Conservation (phyloP, 352 stramenopile species). For the Phytophthora quininea region DNA sequence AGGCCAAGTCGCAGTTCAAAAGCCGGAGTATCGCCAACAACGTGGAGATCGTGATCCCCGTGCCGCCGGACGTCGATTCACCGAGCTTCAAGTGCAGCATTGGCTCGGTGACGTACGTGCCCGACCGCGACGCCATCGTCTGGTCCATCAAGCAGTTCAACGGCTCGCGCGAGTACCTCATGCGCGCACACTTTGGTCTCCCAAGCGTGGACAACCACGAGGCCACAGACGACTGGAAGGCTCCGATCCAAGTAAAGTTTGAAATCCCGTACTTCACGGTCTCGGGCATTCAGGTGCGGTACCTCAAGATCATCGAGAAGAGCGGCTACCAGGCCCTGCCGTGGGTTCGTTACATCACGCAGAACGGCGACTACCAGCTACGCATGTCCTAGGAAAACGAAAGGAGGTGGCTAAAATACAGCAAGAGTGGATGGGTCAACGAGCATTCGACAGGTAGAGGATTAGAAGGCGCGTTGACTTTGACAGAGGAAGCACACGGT, state of each 20-base stretch:
- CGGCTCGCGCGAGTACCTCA: constrained; percentile 98
- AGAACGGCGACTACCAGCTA: constrained; percentile 99
- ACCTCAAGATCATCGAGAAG: constrained; percentile 99
- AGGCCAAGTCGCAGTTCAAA: constrained; percentile 99
- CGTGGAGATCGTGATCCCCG: constrained; percentile 99
- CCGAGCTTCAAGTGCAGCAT: constrained; percentile 99
- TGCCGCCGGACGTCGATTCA: constrained; percentile 98
- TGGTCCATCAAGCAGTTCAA: constrained; percentile 99
- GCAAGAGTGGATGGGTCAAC: constrained; percentile 15
- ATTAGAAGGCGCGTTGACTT: not conserved
- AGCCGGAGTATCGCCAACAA: constrained; percentile 98
- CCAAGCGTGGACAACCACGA: constrained; percentile 94
- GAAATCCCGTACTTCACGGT: constrained; percentile 97
- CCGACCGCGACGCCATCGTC: constrained; percentile 97
- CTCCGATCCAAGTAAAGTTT: constrained; percentile 96
- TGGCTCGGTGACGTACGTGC: constrained; percentile 98
- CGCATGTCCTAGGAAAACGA: constrained; percentile 93
- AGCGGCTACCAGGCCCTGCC: constrained; percentile 99
- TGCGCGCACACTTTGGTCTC: constrained; percentile 99
- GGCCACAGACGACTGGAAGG: constrained; percentile 89
- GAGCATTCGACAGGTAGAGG: constrained; percentile 36
- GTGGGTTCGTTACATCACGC: constrained; percentile 99
- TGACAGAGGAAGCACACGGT: not conserved
- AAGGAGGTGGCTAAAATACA: constrained; percentile 13
- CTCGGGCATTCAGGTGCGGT: constrained; percentile 98